These are phyloP conservation scores for Eimeria brunetti DNA, from an alignment of 169 alveolate species.

Conservation along the genomic window DNA sequence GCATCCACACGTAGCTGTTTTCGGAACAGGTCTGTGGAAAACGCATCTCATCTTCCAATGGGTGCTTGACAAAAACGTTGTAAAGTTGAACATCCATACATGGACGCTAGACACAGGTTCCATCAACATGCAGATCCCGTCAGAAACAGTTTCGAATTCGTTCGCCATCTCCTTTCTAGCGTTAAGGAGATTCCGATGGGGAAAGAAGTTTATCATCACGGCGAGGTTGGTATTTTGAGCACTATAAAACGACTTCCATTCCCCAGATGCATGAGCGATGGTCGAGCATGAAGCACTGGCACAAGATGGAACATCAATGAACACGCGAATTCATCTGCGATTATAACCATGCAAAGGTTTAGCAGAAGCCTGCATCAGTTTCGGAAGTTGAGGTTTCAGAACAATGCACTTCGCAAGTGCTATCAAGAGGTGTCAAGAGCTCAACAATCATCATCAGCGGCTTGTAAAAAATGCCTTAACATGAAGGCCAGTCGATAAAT, in stretches of 20 bases:
- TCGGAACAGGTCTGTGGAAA: slow-evolving; percentile 72
- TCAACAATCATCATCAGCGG: slow-evolving; percentile 52
- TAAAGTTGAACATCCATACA: neutral
- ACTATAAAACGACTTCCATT: neutral
- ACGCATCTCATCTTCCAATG: slow-evolving; percentile 18
- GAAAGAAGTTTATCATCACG: slow-evolving; percentile 45
- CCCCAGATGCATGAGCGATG: neutral
- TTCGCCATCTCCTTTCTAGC: slow-evolving; percentile 65
- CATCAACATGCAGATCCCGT: neutral
- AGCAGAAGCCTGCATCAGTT: neutral
- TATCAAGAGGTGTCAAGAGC: slow-evolving; percentile 66
- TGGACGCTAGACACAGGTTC: neutral
- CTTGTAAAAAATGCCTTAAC: neutral
- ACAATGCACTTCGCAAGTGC: slow-evolving; percentile 21
- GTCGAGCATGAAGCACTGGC: too few species aligned
- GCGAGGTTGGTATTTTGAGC: neutral
- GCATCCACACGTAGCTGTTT: slow-evolving; percentile 26
- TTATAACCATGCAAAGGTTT: too few species aligned
- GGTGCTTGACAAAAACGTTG: neutral
- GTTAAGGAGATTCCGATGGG: slow-evolving; percentile 56
- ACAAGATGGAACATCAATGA: too few species aligned
- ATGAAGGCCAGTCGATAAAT: neutral
- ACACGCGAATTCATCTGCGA: too few species aligned
- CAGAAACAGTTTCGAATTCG: slow-evolving; percentile 46
- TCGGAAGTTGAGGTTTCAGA: slow-evolving; percentile 1